These are phyloP conservation scores for Talaromyces rugulosus DNA, from an alignment of 2,329 filamentous ascomycete species.

Conservation along the genomic window DNA sequence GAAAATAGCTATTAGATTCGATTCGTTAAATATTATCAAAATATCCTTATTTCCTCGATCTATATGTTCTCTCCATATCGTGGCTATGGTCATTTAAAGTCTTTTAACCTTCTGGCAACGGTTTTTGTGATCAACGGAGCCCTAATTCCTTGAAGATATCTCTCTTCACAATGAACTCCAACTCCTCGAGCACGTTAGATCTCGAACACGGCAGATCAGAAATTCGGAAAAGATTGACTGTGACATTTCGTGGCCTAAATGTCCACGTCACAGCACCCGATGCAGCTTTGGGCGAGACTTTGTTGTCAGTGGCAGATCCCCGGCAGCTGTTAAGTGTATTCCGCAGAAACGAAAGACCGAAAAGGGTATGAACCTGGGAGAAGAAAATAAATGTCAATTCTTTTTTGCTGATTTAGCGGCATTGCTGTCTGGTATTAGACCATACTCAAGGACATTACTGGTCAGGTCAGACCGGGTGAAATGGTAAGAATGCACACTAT, in stretches of 20 bases:
- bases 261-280: constrained; percentile 33
- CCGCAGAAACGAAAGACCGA: constrained; percentile 17
- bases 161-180: not conserved
- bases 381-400: constrained; percentile 9
- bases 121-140: not conserved
- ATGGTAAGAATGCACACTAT: constrained; percentile 29
- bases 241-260: constrained; percentile 33
- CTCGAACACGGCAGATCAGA: not conserved
- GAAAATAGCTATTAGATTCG: not conserved
- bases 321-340: constrained; percentile 23
- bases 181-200: not conserved
- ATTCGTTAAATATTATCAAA: not conserved
- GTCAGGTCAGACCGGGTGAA: constrained; percentile 40
- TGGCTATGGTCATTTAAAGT: not conserved
- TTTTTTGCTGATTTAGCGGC: not conserved
- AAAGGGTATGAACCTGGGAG: constrained; percentile 18
- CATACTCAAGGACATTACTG: constrained; percentile 36
- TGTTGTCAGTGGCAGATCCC: constrained; percentile 30
- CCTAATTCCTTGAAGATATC: not conserved
- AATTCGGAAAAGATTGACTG: constrained; percentile 28
- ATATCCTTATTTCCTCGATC: too few species aligned
- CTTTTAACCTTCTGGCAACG: not conserved
- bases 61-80: not conserved
- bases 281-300: constrained; percentile 31
- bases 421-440: constrained; percentile 24